Base-by-base conservation (phyloP, 345 rosid species). In the Acer saccharum region DNA sequence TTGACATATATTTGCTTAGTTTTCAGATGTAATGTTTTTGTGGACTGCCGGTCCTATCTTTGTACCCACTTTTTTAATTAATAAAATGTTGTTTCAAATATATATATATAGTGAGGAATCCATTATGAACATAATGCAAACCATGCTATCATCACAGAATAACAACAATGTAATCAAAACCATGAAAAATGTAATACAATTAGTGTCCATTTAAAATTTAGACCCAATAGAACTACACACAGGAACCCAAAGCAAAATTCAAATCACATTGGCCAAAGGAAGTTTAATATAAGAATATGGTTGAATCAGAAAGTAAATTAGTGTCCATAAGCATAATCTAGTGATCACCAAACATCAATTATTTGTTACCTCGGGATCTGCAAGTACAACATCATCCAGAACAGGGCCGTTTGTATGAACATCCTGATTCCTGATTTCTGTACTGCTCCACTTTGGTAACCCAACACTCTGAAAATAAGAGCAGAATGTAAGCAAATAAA, bases 321-420 rank as follows among this genome's bases (percentile, higher is more conserved):
- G 39, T 46, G 54, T 52, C 10, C 23, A 21, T 20, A 35, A 70
- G 4, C 72, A 72, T 61, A 69, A 68, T 32, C 11, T 48, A 77
- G 52, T 12, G 50, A 48, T 41, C 70, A 21, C 27, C n/a, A 46
- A 8, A 60, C 29, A 54, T 27, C 20, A 41, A 44, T 14, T 63
- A 75, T 44, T 35, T 58, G 27, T 78, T 92, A 96, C 99, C 95
- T 89, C 88, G 74, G 94, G 93, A 85, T 94, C 97, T 68, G 91
- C 91, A 75, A 96, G 97, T 75, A 96, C 69, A 61, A 57, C 80
- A 43, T 91, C 97, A 77, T 96, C 99, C 60, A 96, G 86, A 81
- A 94, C 95, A 76, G 88, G 92, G 29, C 98, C 97, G 71, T 96
- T 96, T 35, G 89, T 75, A 76, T 96, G 99, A 83, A 90, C 97